Conservation (phyloP, 2,329 filamentous ascomycete species). For the Neonectria ditissima region DNA sequence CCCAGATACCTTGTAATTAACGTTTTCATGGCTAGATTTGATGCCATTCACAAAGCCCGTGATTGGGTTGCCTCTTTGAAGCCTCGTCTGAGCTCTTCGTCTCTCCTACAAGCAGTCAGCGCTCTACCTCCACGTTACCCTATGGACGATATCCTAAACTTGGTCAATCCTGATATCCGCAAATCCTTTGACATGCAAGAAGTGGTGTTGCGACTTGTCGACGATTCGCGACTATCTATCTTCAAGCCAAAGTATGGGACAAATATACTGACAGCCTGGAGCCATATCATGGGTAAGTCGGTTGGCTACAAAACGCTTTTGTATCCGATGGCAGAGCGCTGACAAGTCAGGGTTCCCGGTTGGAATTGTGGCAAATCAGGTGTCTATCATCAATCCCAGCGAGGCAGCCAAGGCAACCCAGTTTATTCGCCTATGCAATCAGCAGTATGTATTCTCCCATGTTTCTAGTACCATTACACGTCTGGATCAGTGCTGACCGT, state of each 20-base stretch:
- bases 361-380: slow-evolving; percentile 56
- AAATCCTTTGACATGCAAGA: slow-evolving; percentile 48
- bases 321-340: neutral
- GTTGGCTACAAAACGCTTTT: neutral
- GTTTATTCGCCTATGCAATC: slow-evolving; percentile 59
- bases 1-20: neutral
- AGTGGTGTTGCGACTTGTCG: slow-evolving; percentile 55
- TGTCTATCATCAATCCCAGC: slow-evolving; percentile 53
- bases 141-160: slow-evolving; percentile 50
- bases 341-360: slow-evolving; percentile 46
- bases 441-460: slow-evolving; percentile 47
- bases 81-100: slow-evolving; percentile 43
- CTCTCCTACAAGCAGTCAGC: neutral
- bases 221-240: slow-evolving; percentile 52
- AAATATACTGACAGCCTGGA: slow-evolving; percentile 53
- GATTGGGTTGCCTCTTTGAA: slow-evolving; percentile 54
- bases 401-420: slow-evolving; percentile 56
- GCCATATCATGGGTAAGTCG: slow-evolving; percentile 47
- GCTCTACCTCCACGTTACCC: slow-evolving; percentile 47
- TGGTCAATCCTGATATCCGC: slow-evolving; percentile 53
- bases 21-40: slow-evolving; percentile 16
- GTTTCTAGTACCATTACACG: neutral
- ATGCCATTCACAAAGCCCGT: slow-evolving; percentile 28
- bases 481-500: neutral
- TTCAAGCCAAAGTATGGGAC: slow-evolving; percentile 57